Conservation (phyloP, 148 eudicot species). For the Amaranthus hypochondriacus region DNA sequence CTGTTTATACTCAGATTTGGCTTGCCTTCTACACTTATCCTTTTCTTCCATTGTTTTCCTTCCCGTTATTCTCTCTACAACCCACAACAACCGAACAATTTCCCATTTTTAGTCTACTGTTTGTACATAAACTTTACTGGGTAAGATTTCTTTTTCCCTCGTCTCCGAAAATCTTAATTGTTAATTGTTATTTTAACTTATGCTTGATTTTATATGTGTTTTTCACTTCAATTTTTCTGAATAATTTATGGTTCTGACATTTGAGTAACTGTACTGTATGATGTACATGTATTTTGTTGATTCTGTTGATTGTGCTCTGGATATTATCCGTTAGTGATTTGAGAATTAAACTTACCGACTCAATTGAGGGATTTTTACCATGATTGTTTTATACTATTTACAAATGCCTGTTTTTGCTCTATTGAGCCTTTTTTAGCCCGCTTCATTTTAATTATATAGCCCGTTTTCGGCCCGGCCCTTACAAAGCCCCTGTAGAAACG, state of each 20-base stretch:
- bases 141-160: background rate
- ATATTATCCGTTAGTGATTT: no score
- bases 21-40: background rate
- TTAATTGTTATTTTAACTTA: background rate
- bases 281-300: background rate
- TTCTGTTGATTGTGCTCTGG: no score
- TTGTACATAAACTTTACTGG: background rate
- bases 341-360: no score
- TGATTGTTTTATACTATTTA: no score
- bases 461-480: no score
- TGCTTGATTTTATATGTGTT: background rate
- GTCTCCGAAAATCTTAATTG: background rate
- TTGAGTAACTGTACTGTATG: background rate
- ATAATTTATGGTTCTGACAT: background rate
- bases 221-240: background rate
- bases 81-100: background rate
- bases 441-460: no score
- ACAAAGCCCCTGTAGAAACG: no score
- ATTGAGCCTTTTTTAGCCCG: no score
- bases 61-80: background rate
- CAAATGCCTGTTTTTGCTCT: no score
- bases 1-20: background rate
- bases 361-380: no score
- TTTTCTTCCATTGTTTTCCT: background rate
- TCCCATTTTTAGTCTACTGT: background rate